A percentile compares a stretch with the other conserved stretches of the same genome.
These are phyloP conservation scores for Taxawa tesnikishii DNA, from an alignment of 2,329 filamentous ascomycete genomes.

Conservation along the genomic window DNA sequence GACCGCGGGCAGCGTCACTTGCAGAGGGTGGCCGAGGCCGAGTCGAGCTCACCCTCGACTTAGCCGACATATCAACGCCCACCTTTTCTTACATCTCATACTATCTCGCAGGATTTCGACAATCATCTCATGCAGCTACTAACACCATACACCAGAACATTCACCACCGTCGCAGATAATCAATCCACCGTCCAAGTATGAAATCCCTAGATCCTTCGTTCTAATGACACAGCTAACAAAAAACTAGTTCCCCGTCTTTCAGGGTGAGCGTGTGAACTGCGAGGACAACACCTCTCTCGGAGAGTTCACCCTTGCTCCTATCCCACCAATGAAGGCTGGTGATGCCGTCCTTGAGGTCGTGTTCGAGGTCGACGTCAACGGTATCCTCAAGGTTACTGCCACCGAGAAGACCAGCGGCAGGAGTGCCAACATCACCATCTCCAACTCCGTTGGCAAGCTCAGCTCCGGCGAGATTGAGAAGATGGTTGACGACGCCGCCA, in stretches of 20 bases:
- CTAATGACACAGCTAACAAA: too few species aligned
- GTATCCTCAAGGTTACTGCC: constrained; percentile 98
- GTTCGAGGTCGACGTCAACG: constrained; percentile 99
- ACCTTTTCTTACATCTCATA: background rate
- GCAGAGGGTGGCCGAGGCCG: background rate
- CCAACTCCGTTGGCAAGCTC: constrained; percentile 98
- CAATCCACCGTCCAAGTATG: constrained; percentile 72
- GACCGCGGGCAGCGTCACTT: background rate
- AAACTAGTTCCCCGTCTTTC: constrained; percentile 56
- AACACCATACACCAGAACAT: constrained; percentile 38
- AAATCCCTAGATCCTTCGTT: too few species aligned
- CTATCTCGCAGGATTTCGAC: too few species aligned
- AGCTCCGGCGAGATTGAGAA: constrained; percentile 89
- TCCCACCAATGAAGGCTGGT: constrained; percentile 76
- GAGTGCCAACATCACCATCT: constrained; percentile 98
- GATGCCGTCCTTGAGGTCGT: constrained; percentile 95
- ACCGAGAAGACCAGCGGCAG: constrained; percentile 98
- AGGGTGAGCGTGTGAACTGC: constrained; percentile 96
- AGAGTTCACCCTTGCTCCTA: constrained; percentile 27
- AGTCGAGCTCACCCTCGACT: background rate
- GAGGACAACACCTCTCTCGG: constrained; percentile 96
- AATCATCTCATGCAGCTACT: background rate
- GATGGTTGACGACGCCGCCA: constrained; percentile 89
- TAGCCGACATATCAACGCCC: background rate
- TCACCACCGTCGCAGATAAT: constrained; percentile 68